Evolutionary conservation across 306 rosid genomes (phyloP).

Genomic region (barrel medic (Medicago truncatula)): MtrunA17r5.0-ANR NC_053044.1:41206501-41207000

Average conservation of each 20-base stretch:
- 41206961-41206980: not conserved
- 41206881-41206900: not conserved
- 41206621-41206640: conserved; percentile 16
- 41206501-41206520: conserved; percentile 47
- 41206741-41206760: not conserved
- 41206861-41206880: not conserved
- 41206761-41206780: not conserved
- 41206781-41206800: not conserved
- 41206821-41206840: not conserved
- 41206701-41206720: conserved; percentile 92
- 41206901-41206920: not conserved
- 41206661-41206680: conserved; percentile 71
- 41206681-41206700: conserved; percentile 78
- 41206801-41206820: not conserved
- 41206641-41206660: conserved; percentile 63
- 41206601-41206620: conserved; percentile 7
- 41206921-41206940: not conserved
- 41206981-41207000: not conserved
- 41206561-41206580: conserved; percentile 64
- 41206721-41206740: conserved; percentile 37
- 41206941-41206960: not conserved
- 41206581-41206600: conserved; percentile 66
- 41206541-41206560: conserved; percentile 61
- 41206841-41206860: not conserved
- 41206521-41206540: conserved; percentile 52